A percentile compares a stretch with the other conserved stretches of the same genome.
These are phyloP conservation scores for Tieghemostelium lacteum DNA, from an alignment of 78 protist genomes.

Conservation along the genomic window DNA sequence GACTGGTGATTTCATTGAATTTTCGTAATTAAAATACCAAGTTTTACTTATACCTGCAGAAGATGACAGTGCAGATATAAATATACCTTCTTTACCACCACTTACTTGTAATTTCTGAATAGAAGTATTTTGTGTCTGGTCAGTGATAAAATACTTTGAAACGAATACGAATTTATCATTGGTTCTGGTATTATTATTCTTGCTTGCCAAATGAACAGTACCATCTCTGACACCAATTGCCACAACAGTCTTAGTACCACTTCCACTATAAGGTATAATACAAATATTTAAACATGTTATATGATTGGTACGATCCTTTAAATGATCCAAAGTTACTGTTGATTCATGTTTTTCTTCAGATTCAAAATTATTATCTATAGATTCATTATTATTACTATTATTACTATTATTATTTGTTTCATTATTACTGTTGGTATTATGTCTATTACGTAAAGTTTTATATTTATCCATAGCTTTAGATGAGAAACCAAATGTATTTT, in stretches of 20 bases:
- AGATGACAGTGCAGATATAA: slow-evolving; percentile 8
- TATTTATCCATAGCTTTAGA: too few species aligned
- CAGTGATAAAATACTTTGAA: background rate
- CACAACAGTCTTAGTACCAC: background rate
- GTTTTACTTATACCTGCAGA: slow-evolving; percentile 6
- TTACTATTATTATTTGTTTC: background rate
- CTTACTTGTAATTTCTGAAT: slow-evolving; percentile 1
- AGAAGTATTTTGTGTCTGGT: background rate
- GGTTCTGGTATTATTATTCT: background rate
- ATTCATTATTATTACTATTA: background rate
- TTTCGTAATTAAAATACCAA: slow-evolving; percentile 40
- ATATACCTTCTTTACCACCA: slow-evolving; percentile 66
- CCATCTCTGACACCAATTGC: slow-evolving; percentile 24
- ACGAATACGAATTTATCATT: background rate
- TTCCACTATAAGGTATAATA: background rate
- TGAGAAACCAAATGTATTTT: slow-evolving; percentile 6
- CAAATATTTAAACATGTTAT: background rate
- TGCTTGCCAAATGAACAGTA: slow-evolving; percentile 1
- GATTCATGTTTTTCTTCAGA: too few species aligned
- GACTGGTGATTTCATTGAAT: background rate
- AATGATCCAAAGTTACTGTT: too few species aligned
- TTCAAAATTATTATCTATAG: too few species aligned
- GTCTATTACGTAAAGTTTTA: too few species aligned
- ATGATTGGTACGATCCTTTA: background rate
- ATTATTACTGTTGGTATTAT: background rate